These are phyloP conservation scores for Tylopilus plumbeoviolaceoides DNA, from an alignment of 768 basidiomycete species.

Conservation along the genomic window DNA sequence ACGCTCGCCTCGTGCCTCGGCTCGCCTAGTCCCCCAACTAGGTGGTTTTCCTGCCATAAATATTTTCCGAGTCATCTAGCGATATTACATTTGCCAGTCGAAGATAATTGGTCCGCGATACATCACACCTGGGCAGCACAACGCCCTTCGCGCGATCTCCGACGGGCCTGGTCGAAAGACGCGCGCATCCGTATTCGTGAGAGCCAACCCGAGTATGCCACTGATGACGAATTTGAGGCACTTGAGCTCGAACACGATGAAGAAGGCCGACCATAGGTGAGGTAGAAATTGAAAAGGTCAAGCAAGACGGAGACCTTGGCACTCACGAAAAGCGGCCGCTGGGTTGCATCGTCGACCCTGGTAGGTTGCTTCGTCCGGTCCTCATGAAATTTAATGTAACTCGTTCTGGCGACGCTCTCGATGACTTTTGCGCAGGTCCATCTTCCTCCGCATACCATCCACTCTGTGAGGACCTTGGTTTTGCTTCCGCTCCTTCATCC, in stretches of 20 bases:
- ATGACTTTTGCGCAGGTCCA: constrained; percentile 88
- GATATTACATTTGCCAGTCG: too few relatives aligned
- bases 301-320: constrained; percentile 71
- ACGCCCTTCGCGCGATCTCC: constrained; percentile 44
- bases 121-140: constrained; percentile 62
- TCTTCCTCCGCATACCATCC: constrained; percentile 82
- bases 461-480: constrained; percentile 88
- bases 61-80: too few relatives aligned
- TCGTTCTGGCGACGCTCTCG: constrained; percentile 55
- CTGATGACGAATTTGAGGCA: constrained; percentile 29
- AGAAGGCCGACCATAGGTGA: constrained; percentile 45
- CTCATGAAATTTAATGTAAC: constrained; percentile 6
- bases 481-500: constrained; percentile 87
- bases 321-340: constrained; percentile 77
- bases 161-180: constrained; percentile 61
- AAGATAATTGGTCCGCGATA: constrained; percentile 67
- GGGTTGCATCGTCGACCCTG: constrained; percentile 81
- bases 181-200: constrained; percentile 36
- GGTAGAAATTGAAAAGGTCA: constrained; percentile 72
- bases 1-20: too few relatives aligned
- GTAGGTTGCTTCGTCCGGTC: constrained; percentile 34
- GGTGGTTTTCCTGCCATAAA: too few relatives aligned
- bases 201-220: constrained; percentile 31
- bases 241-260: constrained; percentile 34
- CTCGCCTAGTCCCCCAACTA: too few relatives aligned